A percentile compares a stretch with the other conserved stretches of the same genome.
Conservation (phyloP, 306 rosid genomes). For the Begonia loranthoides region DNA sequence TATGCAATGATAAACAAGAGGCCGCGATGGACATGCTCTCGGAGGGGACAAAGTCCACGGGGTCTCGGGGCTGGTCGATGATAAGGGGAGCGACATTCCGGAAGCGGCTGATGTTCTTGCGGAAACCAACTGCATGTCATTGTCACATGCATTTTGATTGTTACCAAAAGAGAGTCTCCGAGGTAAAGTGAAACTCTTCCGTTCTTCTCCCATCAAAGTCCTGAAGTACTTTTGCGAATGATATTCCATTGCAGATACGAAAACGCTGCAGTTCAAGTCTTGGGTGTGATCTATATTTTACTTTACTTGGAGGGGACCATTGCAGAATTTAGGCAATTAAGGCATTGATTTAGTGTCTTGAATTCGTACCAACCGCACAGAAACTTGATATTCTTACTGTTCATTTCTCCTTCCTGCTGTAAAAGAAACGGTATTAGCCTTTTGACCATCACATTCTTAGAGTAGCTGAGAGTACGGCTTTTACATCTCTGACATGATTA, state of each 20-base stretch:
- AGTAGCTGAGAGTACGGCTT: too few relatives aligned
- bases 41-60: constrained; percentile 27
- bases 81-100: constrained; percentile 10
- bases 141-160: constrained; percentile 11
- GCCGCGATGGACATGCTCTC: constrained; percentile 18
- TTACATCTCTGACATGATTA: too few relatives aligned
- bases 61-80: constrained; percentile 25
- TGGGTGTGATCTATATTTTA: too few relatives aligned
- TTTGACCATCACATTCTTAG: too few relatives aligned
- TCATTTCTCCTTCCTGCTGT: too few relatives aligned
- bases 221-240: constrained; percentile 18
- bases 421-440: too few relatives aligned
- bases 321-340: too few relatives aligned
- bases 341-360: too few relatives aligned
- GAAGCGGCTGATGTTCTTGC: constrained; percentile 23
- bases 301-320: too few relatives aligned
- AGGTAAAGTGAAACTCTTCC: constrained; percentile 23
- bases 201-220: constrained; percentile 26
- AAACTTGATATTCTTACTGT: too few relatives aligned
- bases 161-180: constrained; percentile 27
- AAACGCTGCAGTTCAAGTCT: too few relatives aligned
- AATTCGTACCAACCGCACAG: too few relatives aligned
- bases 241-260: constrained; percentile 10
- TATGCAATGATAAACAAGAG: constrained; percentile 37
- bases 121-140: constrained; percentile 11